phyloP scores from a whole-genome alignment of 2,329 filamentous ascomycete species.

The Orbilia quercus region DNA sequence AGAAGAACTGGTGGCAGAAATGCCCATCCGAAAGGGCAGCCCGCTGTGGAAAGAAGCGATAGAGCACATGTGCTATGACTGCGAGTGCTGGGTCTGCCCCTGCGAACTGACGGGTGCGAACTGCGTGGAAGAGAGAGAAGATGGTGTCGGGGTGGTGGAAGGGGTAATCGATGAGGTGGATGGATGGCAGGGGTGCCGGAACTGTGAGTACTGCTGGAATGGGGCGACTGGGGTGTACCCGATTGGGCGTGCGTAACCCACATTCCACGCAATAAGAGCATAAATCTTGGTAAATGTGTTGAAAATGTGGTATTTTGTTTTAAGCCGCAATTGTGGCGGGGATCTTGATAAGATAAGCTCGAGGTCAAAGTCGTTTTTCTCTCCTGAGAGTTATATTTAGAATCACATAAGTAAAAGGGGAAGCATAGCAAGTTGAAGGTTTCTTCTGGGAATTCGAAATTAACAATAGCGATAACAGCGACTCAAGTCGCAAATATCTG shows the following conservation, averaged over 20 bases:
- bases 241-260: slow-evolving; percentile 5
- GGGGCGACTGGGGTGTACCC: slow-evolving; percentile 16
- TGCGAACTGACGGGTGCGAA: slow-evolving; percentile 13
- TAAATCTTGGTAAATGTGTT: slow-evolving; percentile 12
- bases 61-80: slow-evolving; percentile 24
- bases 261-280: background rate
- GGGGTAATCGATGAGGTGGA: background rate
- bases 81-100: slow-evolving; percentile 38
- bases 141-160: background rate
- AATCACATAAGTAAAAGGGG: too few species aligned
- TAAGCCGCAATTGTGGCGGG: slow-evolving; percentile 21
- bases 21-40: background rate
- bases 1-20: background rate
- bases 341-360: slow-evolving; percentile 47
- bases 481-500: too few species aligned
- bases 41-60: slow-evolving; percentile 16
- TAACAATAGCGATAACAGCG: too few species aligned
- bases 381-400: too few species aligned
- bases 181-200: slow-evolving; percentile 35
- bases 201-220: slow-evolving; percentile 26
- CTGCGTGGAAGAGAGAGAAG: slow-evolving; percentile 6
- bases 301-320: slow-evolving; percentile 25
- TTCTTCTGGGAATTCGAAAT: too few species aligned
- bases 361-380: too few species aligned
- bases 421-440: too few species aligned